Conservation (phyloP, 805 yeast species). For the Teunomyces cretensis region DNA sequence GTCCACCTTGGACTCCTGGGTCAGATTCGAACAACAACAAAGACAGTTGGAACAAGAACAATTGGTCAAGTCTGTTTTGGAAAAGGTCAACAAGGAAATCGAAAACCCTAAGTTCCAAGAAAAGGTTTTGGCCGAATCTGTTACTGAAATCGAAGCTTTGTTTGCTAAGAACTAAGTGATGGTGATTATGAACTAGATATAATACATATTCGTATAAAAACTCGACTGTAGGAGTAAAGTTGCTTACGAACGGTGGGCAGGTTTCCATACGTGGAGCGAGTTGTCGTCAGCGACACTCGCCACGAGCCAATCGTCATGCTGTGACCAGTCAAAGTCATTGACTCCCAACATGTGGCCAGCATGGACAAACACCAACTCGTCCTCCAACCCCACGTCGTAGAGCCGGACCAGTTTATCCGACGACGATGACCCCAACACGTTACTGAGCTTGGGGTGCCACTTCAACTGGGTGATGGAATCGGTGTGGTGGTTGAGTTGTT, state of each 20-base stretch:
- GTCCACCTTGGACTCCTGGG: constrained; percentile 97
- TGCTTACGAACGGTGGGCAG: constrained; percentile 31
- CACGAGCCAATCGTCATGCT: constrained; percentile 64
- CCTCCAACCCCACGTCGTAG: constrained; percentile 47
- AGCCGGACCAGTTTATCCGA: constrained; percentile 62
- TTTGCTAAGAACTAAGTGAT: constrained; percentile 48
- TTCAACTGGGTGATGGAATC: constrained; percentile 63
- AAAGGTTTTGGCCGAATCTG: constrained; percentile 83
- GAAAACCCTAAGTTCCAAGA: constrained; percentile 91
- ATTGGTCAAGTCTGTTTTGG: constrained; percentile 79
- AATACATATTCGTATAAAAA: constrained; percentile 3
- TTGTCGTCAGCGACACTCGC: constrained; percentile 84
- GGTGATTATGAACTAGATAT: constrained; percentile 4
- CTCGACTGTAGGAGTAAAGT: background rate
- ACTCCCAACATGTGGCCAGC: constrained; percentile 88
- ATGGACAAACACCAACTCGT: constrained; percentile 59
- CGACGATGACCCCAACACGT: constrained; percentile 64
- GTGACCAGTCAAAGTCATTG: constrained; percentile 82
- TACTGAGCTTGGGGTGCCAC: constrained; percentile 64
- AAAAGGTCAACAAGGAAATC: constrained; percentile 84
- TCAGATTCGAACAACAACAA: constrained; percentile 93
- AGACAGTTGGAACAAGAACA: constrained; percentile 96
- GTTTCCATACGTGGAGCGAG: constrained; percentile 84
- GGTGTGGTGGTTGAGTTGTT: constrained; percentile 35
- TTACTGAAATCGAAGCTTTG: constrained; percentile 86